Evolutionary conservation across 495 filamentous ascomycete genomes (phyloP).

Genomic region (Tetracladium marchalianum): DNA sequence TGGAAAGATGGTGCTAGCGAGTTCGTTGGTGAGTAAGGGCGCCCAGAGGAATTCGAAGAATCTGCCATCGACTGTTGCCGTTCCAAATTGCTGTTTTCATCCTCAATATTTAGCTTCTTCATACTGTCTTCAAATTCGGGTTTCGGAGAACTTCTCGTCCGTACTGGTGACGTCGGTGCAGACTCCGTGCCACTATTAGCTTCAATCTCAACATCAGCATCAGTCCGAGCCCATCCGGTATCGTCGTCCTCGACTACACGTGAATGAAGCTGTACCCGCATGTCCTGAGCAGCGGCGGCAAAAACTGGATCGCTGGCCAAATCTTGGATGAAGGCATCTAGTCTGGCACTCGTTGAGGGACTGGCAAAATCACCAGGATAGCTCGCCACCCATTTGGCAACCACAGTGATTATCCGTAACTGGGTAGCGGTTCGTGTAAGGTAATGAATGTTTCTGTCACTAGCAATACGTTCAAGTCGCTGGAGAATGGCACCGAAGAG

Average conservation of each 20-base stretch:
- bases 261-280: slow-evolving; percentile 51
- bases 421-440: slow-evolving; percentile 70
- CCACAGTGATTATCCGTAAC: slow-evolving; percentile 68
- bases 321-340: slow-evolving; percentile 60
- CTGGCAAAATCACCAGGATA: slow-evolving; percentile 91
- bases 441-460: slow-evolving; percentile 46
- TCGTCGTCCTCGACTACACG: slow-evolving; percentile 74
- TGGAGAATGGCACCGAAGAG: slow-evolving; percentile 64
- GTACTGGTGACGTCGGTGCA: slow-evolving; percentile 10
- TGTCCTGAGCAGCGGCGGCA: slow-evolving; percentile 73
- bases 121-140: slow-evolving; percentile 30
- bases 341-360: slow-evolving; percentile 56
- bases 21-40: slow-evolving; percentile 19
- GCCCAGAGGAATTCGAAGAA: slow-evolving; percentile 25
- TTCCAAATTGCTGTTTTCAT: slow-evolving; percentile 17
- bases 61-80: slow-evolving; percentile 32
- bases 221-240: slow-evolving; percentile 62
- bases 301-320: slow-evolving; percentile 65
- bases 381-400: slow-evolving; percentile 79
- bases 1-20: slow-evolving; percentile 41
- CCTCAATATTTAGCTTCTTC: slow-evolving; percentile 26
- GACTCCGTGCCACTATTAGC: slow-evolving; percentile 5
- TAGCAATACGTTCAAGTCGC: slow-evolving; percentile 60
- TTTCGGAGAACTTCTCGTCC: slow-evolving; percentile 3
- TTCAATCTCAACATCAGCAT: slow-evolving; percentile 26